Percentiles rank a stretch among this genome's conserved stretches.
phyloP scores from a whole-genome alignment of 495 filamentous ascomycete genomes.

The Penicilliopsis zonata region DNA sequence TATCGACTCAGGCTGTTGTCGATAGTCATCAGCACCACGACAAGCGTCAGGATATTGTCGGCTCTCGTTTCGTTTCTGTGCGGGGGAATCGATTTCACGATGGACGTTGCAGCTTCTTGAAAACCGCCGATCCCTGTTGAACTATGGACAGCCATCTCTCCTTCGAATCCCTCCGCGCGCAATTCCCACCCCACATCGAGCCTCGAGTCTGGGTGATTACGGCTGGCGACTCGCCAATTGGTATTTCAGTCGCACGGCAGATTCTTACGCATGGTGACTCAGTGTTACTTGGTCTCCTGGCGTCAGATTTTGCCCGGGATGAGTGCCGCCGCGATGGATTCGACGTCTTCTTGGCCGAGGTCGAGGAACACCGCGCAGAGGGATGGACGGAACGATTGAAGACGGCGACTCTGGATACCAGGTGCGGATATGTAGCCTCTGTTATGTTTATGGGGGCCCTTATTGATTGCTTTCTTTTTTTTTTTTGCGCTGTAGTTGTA shows the following conservation, averaged over 20 bases:
- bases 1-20: no score
- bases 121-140: slow-evolving; percentile 11
- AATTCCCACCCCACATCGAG: slow-evolving; percentile 45
- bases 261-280: slow-evolving; percentile 78
- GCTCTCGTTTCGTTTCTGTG: slow-evolving; percentile 2
- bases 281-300: slow-evolving; percentile 64
- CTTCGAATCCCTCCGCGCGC: slow-evolving; percentile 27
- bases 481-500: no score
- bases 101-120: slow-evolving; percentile 17
- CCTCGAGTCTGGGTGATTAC: slow-evolving; percentile 83
- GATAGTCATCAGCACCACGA: no score
- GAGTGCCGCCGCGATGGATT: slow-evolving; percentile 37
- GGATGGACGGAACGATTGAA: slow-evolving; percentile 34
- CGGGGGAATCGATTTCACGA: slow-evolving; percentile 10
- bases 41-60: slow-evolving; percentile 2
- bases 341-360: slow-evolving; percentile 46
- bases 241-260: slow-evolving; percentile 56
- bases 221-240: slow-evolving; percentile 69
- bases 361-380: slow-evolving; percentile 48
- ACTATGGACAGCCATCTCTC: slow-evolving; percentile 29
- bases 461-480: no score
- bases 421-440: slow-evolving; percentile 29
- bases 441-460: no score
- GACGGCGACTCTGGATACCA: slow-evolving; percentile 36
- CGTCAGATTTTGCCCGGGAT: slow-evolving; percentile 32